Conservation (phyloP, 2,329 filamentous ascomycete genomes). For the Cercospora janseana region DNA sequence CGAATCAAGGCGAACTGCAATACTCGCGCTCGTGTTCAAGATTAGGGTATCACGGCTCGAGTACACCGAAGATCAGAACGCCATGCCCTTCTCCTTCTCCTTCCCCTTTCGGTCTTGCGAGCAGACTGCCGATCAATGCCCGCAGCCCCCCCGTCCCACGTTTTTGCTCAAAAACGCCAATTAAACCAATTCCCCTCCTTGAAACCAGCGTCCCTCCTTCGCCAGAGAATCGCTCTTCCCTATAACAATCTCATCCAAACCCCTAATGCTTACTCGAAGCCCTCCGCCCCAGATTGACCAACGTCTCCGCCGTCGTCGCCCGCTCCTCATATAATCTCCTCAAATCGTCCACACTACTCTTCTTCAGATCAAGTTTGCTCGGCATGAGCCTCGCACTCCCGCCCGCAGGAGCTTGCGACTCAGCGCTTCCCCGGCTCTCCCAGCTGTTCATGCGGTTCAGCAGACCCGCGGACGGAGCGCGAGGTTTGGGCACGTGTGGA, state of each 20-base stretch:
- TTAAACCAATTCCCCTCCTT: not conserved
- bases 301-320: conserved; percentile 39
- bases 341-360: conserved; percentile 49
- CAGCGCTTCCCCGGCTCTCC: conserved; percentile 30
- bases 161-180: no score
- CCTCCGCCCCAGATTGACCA: conserved; percentile 23
- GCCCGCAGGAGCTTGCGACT: not conserved
- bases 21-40: no score
- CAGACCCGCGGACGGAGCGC: conserved; percentile 44
- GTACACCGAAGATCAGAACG: no score
- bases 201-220: not conserved
- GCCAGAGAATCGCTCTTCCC: no score
- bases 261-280: conserved; percentile 16
- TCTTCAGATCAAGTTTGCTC: conserved; percentile 44
- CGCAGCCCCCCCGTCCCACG: no score
- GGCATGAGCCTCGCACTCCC: conserved; percentile 27
- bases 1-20: no score
- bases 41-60: no score
- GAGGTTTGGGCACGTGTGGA: conserved; percentile 27
- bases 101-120: no score
- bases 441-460: conserved; percentile 49
- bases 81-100: no score
- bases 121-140: no score
- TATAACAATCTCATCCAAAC: no score
- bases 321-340: conserved; percentile 50